Conservation (phyloP, 1,284 basidiomycete species). For the Naganishia albida region DNA sequence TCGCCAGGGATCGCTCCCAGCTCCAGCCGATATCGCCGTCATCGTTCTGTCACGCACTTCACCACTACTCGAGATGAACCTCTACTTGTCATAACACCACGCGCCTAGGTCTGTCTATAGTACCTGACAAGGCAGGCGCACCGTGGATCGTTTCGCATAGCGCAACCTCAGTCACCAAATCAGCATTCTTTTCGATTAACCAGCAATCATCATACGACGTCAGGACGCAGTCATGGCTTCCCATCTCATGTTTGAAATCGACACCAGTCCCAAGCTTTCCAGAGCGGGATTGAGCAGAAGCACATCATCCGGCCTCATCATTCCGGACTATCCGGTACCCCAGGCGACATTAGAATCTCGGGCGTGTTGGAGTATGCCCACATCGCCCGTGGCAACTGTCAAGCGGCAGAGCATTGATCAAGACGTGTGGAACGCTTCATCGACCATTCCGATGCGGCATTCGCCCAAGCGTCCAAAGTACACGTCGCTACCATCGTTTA, state of each 20-base stretch:
- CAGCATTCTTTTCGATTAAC: background rate
- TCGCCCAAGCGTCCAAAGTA: slow-evolving; percentile 13
- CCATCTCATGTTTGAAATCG: slow-evolving; percentile 24
- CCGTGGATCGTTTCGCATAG: background rate
- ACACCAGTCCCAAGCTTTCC: slow-evolving; percentile 17
- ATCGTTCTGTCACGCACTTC: background rate
- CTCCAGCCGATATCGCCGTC: background rate
- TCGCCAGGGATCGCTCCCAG: too few relatives aligned
- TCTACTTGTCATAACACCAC: slow-evolving; percentile 5
- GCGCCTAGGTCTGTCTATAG: slow-evolving; percentile 23
- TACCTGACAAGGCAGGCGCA: slow-evolving; percentile 23
- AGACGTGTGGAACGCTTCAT: background rate
- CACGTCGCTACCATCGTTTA: slow-evolving; percentile 6
- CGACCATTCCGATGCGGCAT: background rate
- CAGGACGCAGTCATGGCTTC: slow-evolving; percentile 10
- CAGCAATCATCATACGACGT: background rate
- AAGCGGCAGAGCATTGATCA: background rate
- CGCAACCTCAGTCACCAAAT: background rate
- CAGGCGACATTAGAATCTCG: background rate
- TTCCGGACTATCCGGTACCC: background rate
- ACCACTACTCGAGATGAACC: slow-evolving; percentile 14
- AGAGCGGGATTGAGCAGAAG: slow-evolving; percentile 13
- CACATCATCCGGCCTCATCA: background rate
- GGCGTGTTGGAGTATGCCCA: slow-evolving; percentile 12
- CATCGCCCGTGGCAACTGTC: slow-evolving; percentile 6